phyloP scores from a whole-genome alignment of 441 rosid genomes.

The Eruca vesicaria region DNA sequence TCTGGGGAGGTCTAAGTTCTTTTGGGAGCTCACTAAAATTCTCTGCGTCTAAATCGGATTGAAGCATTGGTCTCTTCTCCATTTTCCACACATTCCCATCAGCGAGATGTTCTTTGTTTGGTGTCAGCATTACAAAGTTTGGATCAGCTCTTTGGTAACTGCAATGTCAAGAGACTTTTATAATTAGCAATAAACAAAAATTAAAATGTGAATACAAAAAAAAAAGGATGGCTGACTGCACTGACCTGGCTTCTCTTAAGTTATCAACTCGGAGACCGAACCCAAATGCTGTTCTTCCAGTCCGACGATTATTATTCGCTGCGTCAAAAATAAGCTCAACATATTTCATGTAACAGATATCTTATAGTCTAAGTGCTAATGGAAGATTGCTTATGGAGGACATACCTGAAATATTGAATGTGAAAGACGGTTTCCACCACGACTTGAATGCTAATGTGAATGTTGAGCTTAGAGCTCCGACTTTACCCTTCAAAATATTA shows the following conservation, averaged over 20 bases:
- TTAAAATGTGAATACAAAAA: background rate
- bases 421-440: slow-evolving; percentile 96
- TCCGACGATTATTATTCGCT: no score
- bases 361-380: no score
- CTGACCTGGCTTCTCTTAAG: slow-evolving; percentile 80
- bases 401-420: slow-evolving; percentile 79
- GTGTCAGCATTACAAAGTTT: slow-evolving; percentile 85
- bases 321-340: no score
- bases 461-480: slow-evolving; percentile 83
- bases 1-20: slow-evolving; percentile 67
- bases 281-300: slow-evolving; percentile 36
- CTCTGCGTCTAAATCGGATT: slow-evolving; percentile 66
- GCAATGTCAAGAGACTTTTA: slow-evolving; percentile 21
- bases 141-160: slow-evolving; percentile 96
- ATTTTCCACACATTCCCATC: slow-evolving; percentile 66
- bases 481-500: slow-evolving; percentile 67
- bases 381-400: background rate
- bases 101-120: slow-evolving; percentile 90
- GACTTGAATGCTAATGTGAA: slow-evolving; percentile 83
- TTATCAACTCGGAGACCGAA: slow-evolving; percentile 74
- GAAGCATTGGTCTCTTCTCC: slow-evolving; percentile 76
- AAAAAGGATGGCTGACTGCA: background rate
- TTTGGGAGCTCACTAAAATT: slow-evolving; percentile 63
- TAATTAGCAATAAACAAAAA: background rate
- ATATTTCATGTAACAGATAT: no score